phyloP scores from a whole-genome alignment of 345 rosid species.

The Aethionema arabicum region DNA sequence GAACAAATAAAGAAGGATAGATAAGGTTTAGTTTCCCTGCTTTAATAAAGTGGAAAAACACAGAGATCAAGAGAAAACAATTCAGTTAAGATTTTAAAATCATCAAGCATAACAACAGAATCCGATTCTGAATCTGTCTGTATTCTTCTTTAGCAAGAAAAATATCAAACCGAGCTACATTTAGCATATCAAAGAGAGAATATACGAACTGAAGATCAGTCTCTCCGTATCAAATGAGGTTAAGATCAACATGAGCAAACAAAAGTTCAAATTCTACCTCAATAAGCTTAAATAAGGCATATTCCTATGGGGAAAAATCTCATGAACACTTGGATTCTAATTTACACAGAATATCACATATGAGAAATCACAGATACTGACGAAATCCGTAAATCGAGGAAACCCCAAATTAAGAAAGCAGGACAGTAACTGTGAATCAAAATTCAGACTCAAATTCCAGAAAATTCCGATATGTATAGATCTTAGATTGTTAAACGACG shows the following conservation, averaged over 20 bases:
- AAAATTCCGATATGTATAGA: not conserved
- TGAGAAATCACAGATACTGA: no score
- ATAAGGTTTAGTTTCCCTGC: conserved; percentile 19
- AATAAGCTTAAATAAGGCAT: not conserved
- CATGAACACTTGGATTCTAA: not conserved
- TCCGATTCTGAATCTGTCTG: conserved; percentile 16
- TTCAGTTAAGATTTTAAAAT: not conserved
- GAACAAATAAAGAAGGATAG: conserved; percentile 23
- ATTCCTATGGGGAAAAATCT: conserved; percentile 18
- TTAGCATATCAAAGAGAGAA: conserved; percentile 17
- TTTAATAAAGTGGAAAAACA: conserved; percentile 24
- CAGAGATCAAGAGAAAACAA: conserved; percentile 5
- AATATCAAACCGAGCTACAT: not conserved
- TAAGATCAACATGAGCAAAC: not conserved
- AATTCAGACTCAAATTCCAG: not conserved
- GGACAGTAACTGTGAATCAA: not conserved
- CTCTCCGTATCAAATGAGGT: not conserved
- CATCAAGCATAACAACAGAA: conserved; percentile 6
- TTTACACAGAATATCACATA: no score
- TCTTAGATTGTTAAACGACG: not conserved
- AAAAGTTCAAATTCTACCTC: not conserved
- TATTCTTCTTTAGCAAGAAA: conserved; percentile 16
- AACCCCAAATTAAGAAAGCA: no score
- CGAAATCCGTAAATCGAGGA: no score
- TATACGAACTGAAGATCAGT: conserved; percentile 10